Conservation (phyloP, 2,329 filamentous ascomycete species). For the Bretziella fagacearum region DNA sequence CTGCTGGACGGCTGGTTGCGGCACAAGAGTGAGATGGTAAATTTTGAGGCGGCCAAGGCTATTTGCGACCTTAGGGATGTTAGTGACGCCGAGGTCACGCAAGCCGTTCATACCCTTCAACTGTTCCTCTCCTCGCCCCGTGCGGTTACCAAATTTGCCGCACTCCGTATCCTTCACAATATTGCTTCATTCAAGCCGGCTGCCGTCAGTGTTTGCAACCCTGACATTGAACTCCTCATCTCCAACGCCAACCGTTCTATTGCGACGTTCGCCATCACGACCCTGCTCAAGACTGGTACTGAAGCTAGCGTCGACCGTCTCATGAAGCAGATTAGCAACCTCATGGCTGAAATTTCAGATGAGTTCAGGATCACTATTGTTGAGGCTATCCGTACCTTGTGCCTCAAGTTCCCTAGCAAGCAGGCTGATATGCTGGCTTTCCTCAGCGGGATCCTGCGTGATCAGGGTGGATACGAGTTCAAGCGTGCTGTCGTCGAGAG, state of each 20-base stretch:
- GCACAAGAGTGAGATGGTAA: constrained; percentile 99
- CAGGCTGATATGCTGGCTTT: constrained; percentile 96
- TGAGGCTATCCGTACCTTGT: constrained; percentile 89
- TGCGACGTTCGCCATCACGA: constrained; percentile 95
- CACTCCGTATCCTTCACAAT: constrained; percentile 87
- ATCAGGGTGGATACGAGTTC: constrained; percentile 96
- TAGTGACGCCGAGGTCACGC: constrained; percentile 74
- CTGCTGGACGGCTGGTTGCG: constrained; percentile 90
- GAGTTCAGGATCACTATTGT: constrained; percentile 99
- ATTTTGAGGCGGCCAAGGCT: constrained; percentile 96
- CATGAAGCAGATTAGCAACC: constrained; percentile 96
- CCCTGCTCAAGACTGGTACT: constrained; percentile 93
- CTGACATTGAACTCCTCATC: constrained; percentile 91
- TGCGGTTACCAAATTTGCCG: constrained; percentile 92
- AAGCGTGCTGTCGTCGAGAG: constrained; percentile 95
- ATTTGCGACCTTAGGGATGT: constrained; percentile 92
- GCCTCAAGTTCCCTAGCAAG: constrained; percentile 94
- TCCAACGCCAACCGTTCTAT: constrained; percentile 95
- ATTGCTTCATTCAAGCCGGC: constrained; percentile 94
- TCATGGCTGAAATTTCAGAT: constrained; percentile 98
- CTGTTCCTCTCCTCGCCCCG: constrained; percentile 92
- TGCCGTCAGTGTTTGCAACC: constrained; percentile 84
- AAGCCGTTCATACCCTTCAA: constrained; percentile 88
- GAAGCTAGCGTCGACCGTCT: constrained; percentile 90
- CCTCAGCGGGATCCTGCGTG: constrained; percentile 86